A percentile compares a stretch with the other conserved stretches of the same genome.
These are phyloP conservation scores for Candida sp. DNA, from an alignment of 1,139 yeast genomes.

Conservation along the genomic window DNA sequence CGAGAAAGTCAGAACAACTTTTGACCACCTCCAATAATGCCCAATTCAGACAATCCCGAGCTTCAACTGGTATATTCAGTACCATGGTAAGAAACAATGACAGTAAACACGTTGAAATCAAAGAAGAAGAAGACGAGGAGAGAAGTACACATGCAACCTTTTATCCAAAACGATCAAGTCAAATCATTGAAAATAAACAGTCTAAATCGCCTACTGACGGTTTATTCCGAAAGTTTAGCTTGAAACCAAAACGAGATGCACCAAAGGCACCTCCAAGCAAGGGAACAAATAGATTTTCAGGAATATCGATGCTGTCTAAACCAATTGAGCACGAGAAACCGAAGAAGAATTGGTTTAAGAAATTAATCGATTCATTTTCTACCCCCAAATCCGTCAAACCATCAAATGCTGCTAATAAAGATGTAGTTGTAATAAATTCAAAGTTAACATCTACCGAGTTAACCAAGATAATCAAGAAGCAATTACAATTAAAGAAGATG, in stretches of 20 bases:
- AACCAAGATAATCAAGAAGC: conserved; percentile 32
- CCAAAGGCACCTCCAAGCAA: conserved; percentile 6
- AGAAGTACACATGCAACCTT: neutral
- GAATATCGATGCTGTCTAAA: conserved; percentile 16
- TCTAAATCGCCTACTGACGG: conserved; percentile 8
- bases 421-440: conserved; percentile 34
- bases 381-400: conserved; percentile 6
- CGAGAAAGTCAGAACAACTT: neutral
- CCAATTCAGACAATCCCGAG: conserved; percentile 15
- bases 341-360: conserved; percentile 36
- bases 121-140: conserved; percentile 4
- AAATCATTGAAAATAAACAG: neutral
- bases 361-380: conserved; percentile 27
- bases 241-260: conserved; percentile 45
- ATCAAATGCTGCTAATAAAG: conserved; percentile 11
- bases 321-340: conserved; percentile 8
- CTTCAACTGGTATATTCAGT: conserved; percentile 28
- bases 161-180: conserved; percentile 1
- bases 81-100: conserved; percentile 11
- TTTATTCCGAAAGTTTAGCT: conserved; percentile 27
- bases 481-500: conserved; percentile 44
- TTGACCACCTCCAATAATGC: conserved; percentile 8
- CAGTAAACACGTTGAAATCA: conserved; percentile 4
- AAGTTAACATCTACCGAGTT: conserved; percentile 26
- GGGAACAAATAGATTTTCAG: conserved; percentile 22